Conservation (phyloP, 163 green algal genomes). For the Scenedesmus sp. region DNA sequence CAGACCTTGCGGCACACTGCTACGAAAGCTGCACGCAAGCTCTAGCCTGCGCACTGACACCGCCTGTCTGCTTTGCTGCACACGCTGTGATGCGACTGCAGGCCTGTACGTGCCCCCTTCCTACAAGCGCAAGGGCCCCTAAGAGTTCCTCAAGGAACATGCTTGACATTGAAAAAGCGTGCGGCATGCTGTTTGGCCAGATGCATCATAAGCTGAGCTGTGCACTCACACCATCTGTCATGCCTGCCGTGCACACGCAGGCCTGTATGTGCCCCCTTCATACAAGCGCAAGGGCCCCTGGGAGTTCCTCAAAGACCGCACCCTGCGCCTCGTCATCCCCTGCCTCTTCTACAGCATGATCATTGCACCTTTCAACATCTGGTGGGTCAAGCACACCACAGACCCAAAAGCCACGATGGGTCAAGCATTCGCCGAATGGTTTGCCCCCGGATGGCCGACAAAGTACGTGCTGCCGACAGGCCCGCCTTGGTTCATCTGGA, state of each 20-base stretch:
- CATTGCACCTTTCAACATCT: constrained; percentile 21
- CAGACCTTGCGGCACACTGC: too few relatives aligned
- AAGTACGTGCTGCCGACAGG: constrained; percentile 45
- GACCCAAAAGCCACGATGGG: not conserved
- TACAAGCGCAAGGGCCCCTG: constrained; percentile 35
- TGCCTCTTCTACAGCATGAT: constrained; percentile 35
- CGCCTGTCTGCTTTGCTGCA: too few relatives aligned
- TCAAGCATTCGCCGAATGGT: not conserved
- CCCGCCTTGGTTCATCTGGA: constrained; percentile 51
- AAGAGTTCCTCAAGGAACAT: constrained; percentile 21
- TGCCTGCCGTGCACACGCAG: not conserved
- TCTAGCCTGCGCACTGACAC: too few relatives aligned
- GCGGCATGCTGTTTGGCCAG: too few relatives aligned
- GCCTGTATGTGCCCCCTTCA: constrained; percentile 30
- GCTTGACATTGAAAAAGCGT: too few relatives aligned
- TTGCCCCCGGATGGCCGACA: constrained; percentile 36
- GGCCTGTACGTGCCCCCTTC: not conserved
- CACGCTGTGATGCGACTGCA: not conserved
- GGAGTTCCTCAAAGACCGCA: constrained; percentile 39
- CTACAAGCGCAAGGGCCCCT: constrained; percentile 33
- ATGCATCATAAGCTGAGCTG: too few relatives aligned
- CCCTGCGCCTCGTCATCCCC: constrained; percentile 36
- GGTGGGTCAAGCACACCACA: constrained; percentile 2
- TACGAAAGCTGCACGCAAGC: too few relatives aligned
- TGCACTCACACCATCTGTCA: too few relatives aligned